Evolutionary conservation across 352 stramenopile genomes (phyloP).

Genomic region (Phytophthora pisi): DNA sequence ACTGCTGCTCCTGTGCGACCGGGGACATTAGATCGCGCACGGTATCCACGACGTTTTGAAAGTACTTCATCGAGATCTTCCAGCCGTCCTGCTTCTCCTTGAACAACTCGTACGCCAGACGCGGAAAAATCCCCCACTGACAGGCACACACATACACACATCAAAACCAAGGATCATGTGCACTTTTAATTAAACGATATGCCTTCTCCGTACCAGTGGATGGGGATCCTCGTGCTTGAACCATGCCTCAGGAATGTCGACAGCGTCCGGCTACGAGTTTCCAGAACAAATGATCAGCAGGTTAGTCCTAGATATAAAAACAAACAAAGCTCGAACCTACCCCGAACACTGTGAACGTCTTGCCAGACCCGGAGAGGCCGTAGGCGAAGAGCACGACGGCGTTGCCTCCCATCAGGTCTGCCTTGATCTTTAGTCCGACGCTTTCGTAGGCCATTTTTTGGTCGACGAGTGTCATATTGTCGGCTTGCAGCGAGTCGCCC

Average conservation of each 20-base stretch:
- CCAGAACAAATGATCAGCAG: conserved; percentile 8
- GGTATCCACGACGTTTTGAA: conserved; percentile 96
- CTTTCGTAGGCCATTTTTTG: conserved; percentile 91
- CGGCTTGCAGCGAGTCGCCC: conserved; percentile 57
- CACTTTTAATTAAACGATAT: conserved; percentile 2
- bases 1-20: conserved; percentile 92
- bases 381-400: conserved; percentile 95
- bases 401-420: conserved; percentile 90
- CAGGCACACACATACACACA: background rate
- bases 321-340: conserved; percentile 28
- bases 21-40: conserved; percentile 95
- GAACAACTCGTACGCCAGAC: conserved; percentile 94
- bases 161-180: background rate
- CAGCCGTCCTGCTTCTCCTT: conserved; percentile 94
- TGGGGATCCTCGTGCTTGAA: conserved; percentile 93
- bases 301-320: background rate
- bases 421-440: conserved; percentile 92
- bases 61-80: conserved; percentile 98
- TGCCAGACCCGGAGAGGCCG: conserved; percentile 91
- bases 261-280: conserved; percentile 73
- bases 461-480: conserved; percentile 90
- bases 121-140: conserved; percentile 92
- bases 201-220: conserved; percentile 45
- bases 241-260: conserved; percentile 94
- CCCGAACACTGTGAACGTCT: conserved; percentile 95